phyloP scores from a whole-genome alignment of 2,329 filamentous ascomycete species.

The Ceratocystis smalleyi region DNA sequence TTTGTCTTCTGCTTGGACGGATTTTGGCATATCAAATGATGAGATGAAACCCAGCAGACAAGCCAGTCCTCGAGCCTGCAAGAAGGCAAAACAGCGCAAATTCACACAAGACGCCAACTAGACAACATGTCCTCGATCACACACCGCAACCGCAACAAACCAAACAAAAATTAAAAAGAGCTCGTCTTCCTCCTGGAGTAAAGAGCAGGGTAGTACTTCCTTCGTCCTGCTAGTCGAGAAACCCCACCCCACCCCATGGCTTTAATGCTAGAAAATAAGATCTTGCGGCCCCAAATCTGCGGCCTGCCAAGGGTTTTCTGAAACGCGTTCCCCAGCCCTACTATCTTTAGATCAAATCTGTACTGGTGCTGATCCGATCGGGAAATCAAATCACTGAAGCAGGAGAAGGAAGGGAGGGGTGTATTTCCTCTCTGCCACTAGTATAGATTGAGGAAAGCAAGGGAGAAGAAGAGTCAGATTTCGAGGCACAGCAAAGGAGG shows the following conservation, averaged over 20 bases:
- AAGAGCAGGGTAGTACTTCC: background rate
- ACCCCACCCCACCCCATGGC: background rate
- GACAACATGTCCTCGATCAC: too few species aligned
- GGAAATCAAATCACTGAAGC: background rate
- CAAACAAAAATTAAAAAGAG: background rate
- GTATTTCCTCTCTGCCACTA: background rate
- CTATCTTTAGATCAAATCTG: constrained; percentile 3
- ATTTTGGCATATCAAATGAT: background rate
- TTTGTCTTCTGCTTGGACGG: background rate
- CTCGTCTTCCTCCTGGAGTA: background rate
- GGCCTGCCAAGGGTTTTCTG: background rate
- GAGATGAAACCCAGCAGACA: background rate
- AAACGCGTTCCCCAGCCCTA: constrained; percentile 1
- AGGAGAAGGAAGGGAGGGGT: background rate
- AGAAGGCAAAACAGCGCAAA: background rate
- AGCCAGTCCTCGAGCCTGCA: background rate
- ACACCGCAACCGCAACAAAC: background rate
- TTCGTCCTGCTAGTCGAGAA: background rate
- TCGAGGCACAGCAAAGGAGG: constrained; percentile 4
- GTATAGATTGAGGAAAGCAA: background rate
- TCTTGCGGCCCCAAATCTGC: constrained; percentile 1
- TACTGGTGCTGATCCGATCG: background rate
- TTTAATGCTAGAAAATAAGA: background rate
- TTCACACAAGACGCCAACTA: background rate
- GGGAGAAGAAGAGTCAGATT: background rate